Percentiles rank a stretch among this genome's conserved stretches.
phyloP scores from a whole-genome alignment of 2,329 filamentous ascomycete genomes.

The Shiraia sp. region DNA sequence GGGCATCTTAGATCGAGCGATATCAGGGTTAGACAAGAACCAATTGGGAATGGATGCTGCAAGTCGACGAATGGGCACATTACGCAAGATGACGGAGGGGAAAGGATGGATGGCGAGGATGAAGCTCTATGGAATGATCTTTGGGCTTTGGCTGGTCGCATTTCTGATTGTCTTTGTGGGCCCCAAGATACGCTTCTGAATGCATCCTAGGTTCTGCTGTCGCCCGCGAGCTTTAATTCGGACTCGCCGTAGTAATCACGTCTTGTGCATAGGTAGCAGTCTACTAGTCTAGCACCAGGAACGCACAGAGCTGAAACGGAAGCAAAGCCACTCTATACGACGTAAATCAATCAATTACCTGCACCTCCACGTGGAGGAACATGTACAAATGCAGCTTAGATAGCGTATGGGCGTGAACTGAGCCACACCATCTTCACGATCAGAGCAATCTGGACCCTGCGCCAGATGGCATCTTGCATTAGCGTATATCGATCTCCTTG shows the following conservation, averaged over 20 bases:
- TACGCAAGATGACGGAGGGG: conserved; percentile 82
- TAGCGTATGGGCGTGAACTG: background rate
- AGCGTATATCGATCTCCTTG: conserved; percentile 16
- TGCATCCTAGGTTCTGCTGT: background rate
- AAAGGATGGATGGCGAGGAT: conserved; percentile 84
- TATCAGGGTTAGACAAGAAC: conserved; percentile 76
- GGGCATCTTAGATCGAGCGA: conserved; percentile 70
- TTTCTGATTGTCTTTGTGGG: conserved; percentile 81
- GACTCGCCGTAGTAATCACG: too few species aligned
- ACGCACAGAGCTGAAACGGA: background rate
- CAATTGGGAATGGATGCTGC: conserved; percentile 76
- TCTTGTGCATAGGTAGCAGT: too few species aligned
- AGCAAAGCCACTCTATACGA: conserved; percentile 1
- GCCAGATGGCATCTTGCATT: conserved; percentile 25
- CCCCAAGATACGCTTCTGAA: conserved; percentile 82
- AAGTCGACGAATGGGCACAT: conserved; percentile 72
- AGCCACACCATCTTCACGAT: conserved; percentile 1
- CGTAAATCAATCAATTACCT: background rate
- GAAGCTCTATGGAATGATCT: conserved; percentile 83
- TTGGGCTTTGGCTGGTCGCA: conserved; percentile 76
- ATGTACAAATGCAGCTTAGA: background rate
- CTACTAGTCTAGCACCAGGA: background rate
- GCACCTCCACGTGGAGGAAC: background rate
- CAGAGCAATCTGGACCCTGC: conserved; percentile 21
- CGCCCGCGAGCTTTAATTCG: background rate